phyloP scores from a whole-genome alignment of 148 eudicot species.

The Chenopodium berlandieri region DNA sequence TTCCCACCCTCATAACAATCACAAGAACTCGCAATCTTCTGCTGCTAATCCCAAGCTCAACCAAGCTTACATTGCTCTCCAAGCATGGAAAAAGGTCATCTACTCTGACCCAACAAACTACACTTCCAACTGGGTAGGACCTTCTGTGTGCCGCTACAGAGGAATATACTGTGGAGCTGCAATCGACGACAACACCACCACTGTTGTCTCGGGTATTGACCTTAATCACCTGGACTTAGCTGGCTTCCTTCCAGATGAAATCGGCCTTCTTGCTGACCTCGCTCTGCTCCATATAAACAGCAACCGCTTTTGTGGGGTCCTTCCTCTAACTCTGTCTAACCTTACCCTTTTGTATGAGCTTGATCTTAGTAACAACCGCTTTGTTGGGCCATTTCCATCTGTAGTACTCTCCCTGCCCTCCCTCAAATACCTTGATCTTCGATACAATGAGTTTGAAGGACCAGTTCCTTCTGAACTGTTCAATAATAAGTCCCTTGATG shows the following conservation, averaged over 20 bases:
- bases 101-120: conserved; percentile 63
- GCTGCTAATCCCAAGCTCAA: conserved; percentile 36
- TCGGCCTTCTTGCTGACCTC: conserved; percentile 62
- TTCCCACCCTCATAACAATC: conserved; percentile 26
- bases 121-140: conserved; percentile 67
- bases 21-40: conserved; percentile 4
- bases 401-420: conserved; percentile 56
- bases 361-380: conserved; percentile 62
- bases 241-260: conserved; percentile 53
- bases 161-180: conserved; percentile 53
- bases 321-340: conserved; percentile 47
- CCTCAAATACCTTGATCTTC: conserved; percentile 53
- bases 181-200: conserved; percentile 29
- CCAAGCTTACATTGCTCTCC: conserved; percentile 63
- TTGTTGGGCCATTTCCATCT: conserved; percentile 65
- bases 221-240: conserved; percentile 63
- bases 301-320: conserved; percentile 67
- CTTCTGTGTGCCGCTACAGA: conserved; percentile 56
- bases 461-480: conserved; percentile 50
- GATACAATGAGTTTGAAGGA: conserved; percentile 79
- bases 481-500: conserved; percentile 41
- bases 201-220: conserved; percentile 55
- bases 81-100: conserved; percentile 65
- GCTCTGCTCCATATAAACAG: conserved; percentile 55
- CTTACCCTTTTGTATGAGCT: conserved; percentile 53